These are phyloP conservation scores for Phytophthora syringae DNA, from an alignment of 352 stramenopile genomes.

Conservation along the genomic window DNA sequence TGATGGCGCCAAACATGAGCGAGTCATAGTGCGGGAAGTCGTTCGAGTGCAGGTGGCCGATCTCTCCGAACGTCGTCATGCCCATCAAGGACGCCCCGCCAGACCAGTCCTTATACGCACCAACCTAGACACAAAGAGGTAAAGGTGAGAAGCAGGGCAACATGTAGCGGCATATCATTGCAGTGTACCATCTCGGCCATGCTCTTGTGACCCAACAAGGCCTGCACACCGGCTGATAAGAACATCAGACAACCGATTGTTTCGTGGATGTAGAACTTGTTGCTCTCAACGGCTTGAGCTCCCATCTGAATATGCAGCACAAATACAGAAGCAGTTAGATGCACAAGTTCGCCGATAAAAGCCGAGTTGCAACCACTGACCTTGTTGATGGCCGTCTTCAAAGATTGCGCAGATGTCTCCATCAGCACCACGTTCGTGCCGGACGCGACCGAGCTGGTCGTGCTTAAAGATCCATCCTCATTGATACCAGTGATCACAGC, in stretches of 20 bases:
- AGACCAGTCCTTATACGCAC: conserved; percentile 86
- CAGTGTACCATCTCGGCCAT: conserved; percentile 85
- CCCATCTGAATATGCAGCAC: conserved; percentile 61
- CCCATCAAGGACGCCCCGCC: conserved; percentile 83
- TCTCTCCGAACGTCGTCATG: conserved; percentile 90
- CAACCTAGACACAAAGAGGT: conserved; percentile 51
- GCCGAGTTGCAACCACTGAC: conserved; percentile 24
- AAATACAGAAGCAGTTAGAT: not conserved
- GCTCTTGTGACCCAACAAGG: conserved; percentile 85
- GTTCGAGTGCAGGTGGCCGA: conserved; percentile 83
- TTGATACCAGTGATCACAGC: conserved; percentile 88
- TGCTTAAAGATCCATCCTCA: conserved; percentile 81
- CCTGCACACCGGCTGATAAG: conserved; percentile 83
- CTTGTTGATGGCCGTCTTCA: conserved; percentile 89
- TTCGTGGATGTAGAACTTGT: conserved; percentile 86
- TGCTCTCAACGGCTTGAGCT: conserved; percentile 67
- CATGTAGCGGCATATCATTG: not conserved
- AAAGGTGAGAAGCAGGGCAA: not conserved
- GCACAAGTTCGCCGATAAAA: not conserved
- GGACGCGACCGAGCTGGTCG: conserved; percentile 76
- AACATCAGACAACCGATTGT: conserved; percentile 89
- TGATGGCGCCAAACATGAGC: conserved; percentile 90
- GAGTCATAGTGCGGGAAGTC: conserved; percentile 89
- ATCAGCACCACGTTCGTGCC: conserved; percentile 89
- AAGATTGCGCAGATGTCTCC: conserved; percentile 79